Evolutionary conservation across 2,329 filamentous ascomycete genomes (phyloP).

Genomic region (Didymella lethalis): DNA sequence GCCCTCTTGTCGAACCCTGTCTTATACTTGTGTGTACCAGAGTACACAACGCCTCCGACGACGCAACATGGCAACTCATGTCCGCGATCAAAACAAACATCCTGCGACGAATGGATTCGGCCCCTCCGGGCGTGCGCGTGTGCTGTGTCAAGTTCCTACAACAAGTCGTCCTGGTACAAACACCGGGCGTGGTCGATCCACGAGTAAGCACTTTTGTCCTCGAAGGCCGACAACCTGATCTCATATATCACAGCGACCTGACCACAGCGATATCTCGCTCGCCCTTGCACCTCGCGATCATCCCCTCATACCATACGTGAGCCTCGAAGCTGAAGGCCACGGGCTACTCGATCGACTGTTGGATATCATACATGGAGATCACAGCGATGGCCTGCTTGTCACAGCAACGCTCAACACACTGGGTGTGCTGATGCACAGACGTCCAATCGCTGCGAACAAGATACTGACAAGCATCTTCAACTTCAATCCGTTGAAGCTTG

Average conservation of each 20-base stretch:
- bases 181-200: constrained; percentile 82
- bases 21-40: constrained; percentile 61
- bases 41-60: constrained; percentile 85
- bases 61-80: constrained; percentile 86
- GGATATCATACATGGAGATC: constrained; percentile 82
- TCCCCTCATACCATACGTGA: constrained; percentile 76
- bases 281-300: constrained; percentile 86
- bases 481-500: constrained; percentile 89
- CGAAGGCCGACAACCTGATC: constrained; percentile 20
- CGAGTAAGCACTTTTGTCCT: constrained; percentile 65
- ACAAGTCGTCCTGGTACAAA: constrained; percentile 90
- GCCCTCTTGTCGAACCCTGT: constrained; percentile 36
- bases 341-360: constrained; percentile 90
- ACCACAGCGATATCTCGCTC: constrained; percentile 84
- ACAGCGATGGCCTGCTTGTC: constrained; percentile 85
- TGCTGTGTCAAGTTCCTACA: constrained; percentile 99
- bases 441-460: constrained; percentile 81
- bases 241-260: constrained; percentile 65
- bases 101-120: constrained; percentile 84
- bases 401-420: constrained; percentile 92
- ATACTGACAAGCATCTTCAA: constrained; percentile 85
- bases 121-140: constrained; percentile 78
- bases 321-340: constrained; percentile 90
- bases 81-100: constrained; percentile 88
- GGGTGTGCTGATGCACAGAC: constrained; percentile 80